Conservation (phyloP, 495 filamentous ascomycete species). For the Trypethelium eluteriae region DNA sequence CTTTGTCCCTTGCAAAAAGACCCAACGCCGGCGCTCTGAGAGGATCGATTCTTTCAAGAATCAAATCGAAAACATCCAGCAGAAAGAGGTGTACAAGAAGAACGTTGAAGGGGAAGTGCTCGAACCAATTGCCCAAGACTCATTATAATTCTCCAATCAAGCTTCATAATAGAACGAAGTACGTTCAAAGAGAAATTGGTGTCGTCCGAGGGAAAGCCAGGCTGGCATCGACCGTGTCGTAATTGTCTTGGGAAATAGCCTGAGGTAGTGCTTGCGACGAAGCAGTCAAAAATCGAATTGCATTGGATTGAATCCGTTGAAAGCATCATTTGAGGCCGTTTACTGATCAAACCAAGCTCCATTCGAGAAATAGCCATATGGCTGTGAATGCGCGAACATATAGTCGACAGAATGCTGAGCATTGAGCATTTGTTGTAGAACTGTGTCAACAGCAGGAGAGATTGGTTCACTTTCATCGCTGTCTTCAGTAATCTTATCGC, state of each 20-base stretch:
- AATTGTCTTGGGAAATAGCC: not conserved
- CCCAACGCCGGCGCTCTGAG: conserved; percentile 4
- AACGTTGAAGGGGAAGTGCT: not conserved
- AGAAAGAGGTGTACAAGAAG: not conserved
- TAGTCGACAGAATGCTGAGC: not conserved
- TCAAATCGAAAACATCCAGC: not conserved
- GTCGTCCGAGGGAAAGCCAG: not conserved
- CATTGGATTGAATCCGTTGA: not conserved
- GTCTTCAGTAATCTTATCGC: conserved; percentile 1
- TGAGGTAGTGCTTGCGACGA: not conserved
- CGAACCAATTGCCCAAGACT: too few relatives aligned
- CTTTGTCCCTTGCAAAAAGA: not conserved
- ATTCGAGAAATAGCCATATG: not conserved
- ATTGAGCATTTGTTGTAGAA: not conserved
- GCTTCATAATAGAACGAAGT: too few relatives aligned
- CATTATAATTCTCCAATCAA: too few relatives aligned
- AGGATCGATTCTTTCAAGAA: not conserved
- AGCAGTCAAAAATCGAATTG: not conserved
- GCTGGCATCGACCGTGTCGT: not conserved
- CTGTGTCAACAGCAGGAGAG: not conserved
- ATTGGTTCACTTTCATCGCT: not conserved
- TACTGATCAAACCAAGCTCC: not conserved
- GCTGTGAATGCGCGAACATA: not conserved
- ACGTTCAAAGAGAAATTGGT: not conserved
- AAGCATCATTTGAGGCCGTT: not conserved